Evolutionary conservation across 306 rosid species (phyloP), one percentile per base, ranked within the genome.

Genomic region (Cotoneaster glaucophyllus): DNA sequence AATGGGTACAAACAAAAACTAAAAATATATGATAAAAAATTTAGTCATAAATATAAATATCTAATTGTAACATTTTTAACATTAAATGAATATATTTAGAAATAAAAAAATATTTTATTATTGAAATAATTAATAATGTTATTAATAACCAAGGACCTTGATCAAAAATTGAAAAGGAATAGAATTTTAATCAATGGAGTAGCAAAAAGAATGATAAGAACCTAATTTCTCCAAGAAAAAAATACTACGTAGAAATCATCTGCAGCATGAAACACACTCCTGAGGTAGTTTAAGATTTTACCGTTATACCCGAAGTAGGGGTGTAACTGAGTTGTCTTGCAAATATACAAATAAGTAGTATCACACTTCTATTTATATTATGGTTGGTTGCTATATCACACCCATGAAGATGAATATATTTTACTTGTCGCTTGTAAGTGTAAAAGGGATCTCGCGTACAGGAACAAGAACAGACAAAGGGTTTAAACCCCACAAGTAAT

Each of bases 401-500:
- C 64, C 48, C 41, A 11, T 11, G 41, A 59, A 75, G 54, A 50
- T 32, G 66, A 50, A 50, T 15, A 50, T 48, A 50, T 50, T 50
- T 21, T 18, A 50, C 54, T 74, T 71, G 71, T 62, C 66, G 14
- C 21, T 59, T 21, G 50, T 75, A 64, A 22, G 63, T 53, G 52
- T 73, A 78, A 65, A 63, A 64, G 22, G 52, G 19, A 75, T 19
- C 53, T 64, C 4, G 14, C 25, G 25, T 18, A 62, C 59, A 52
- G 82, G 83, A 77, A 81, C 70, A 77, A 83, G 64, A 80, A 81
- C 32, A 84, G 82, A 87, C 81, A 81, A 84, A 82, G 72, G 82
- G 80, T 73, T 81, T 77, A 67, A 78, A 75, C 68, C 79, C 69
- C 69, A 73, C 80, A 44, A 48, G 81, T 56, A 81, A 82, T 84